Base-by-base conservation (phyloP, 1,139 yeast species). In the Schwanniomyces etchellsii region DNA sequence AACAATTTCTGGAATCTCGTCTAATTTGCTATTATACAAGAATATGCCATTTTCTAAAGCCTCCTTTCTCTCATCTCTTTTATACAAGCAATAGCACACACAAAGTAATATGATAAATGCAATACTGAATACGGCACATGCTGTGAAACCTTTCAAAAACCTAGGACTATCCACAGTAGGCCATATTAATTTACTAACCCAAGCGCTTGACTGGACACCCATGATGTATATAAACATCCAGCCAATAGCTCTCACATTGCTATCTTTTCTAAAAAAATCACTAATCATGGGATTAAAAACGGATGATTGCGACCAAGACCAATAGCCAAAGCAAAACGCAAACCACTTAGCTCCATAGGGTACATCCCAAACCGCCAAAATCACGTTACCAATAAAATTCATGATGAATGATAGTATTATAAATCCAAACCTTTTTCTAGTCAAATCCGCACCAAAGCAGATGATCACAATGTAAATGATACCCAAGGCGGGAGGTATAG, bases 401-500 rank as follows among this genome's bases (percentile, higher is more conserved):
- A 63, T 39, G 12, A 56, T 23, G 38, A 42, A 43, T 25, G 60
- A 52, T 26, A 54, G 47, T 28, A 47, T 36, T 23, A 53, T 50
- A 33, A 51, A 41, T 5, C 44, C 50, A 41, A 53, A 55, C 24
- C 61, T 38, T 32, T 49, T 52, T 13, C 51, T 43, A 14, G 56
- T 50, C 24, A 53, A 23, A 38, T 55, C 60, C 1, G 60, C 60
- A 11, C 55, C 55, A 28, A 48, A 39, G 37, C 58, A 49, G 6
- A 64, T 57, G 14, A 69, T 40, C 12, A 63, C 38, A 28, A 76
- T 51, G 56, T 68, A 73, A 4, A 70, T 36, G 22, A 75, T 54
- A 29, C 79, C 79, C 11, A 74, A 48, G 2, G 70, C 78, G 1
- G 78, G 74, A 1, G 77, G 64, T 12, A 69, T 51, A 28, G 77